Base-by-base conservation (phyloP, 2,329 filamentous ascomycete genomes). In the Hirsutella minnesotensis region DNA sequence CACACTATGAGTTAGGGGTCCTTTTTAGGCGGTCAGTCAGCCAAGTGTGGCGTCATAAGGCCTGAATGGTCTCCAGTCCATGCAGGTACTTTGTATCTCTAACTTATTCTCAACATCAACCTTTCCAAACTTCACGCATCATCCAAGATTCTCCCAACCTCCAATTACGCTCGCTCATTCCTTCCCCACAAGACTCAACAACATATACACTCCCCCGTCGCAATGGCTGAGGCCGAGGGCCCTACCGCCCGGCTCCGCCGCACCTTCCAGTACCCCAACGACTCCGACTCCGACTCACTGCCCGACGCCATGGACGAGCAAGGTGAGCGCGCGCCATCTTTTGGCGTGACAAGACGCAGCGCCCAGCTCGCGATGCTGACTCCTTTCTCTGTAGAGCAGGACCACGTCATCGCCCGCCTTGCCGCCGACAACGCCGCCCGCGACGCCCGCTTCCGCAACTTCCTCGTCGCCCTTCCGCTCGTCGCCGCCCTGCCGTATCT, bases 191-290 rank as follows among this genome's bases (percentile, higher is more conserved):
- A 27, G 7, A 27, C 12, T 12, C 12, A 12, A 27, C 7, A 7
- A 27, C 12, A 7, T 12, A 7, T 27, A 7, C 24, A 12, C 7
- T 27, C 24, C 12, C 24, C 7, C 24, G 12, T 12, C 24, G 24
- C 24, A 27, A 62, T 60, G 56, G 46, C 54, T 2, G 46, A 50
- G 35, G 38, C 50, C n/a, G 48, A 40, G 22, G 47, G 48, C 42
- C 53, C 67, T 1, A 61, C 62, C 34, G 67, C 83, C 41, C 79
- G 84, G 48, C 67, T 92, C 37, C 81, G 88, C 54, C 82, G 75
- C 53, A 82, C 84, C 9, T 92, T 94, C 63, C 76, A 74, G 47
- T 92, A 90, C 63, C 83, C 83, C 44, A 78, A 83, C 53, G 70
- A 72, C 44, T 67, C 70, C 50, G 58, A 60, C 42, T 68, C 73